Base-by-base conservation (phyloP, 1,284 basidiomycete species). In the Termitomyces sp. region DNA sequence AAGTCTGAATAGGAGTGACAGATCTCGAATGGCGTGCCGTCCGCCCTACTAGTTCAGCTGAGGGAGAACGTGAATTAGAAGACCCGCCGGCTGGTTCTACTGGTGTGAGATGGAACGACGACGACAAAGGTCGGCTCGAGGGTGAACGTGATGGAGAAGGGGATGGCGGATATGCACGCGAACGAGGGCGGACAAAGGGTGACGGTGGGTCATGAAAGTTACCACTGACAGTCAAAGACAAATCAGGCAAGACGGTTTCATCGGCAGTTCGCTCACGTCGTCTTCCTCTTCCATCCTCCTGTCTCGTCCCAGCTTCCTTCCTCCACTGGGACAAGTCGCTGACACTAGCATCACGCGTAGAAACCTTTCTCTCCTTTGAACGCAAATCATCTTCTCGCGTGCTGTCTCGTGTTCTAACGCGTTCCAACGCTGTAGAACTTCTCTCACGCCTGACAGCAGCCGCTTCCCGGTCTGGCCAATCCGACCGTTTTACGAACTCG, bases 401-500 rank as follows among this genome's bases (percentile, higher is more conserved):
- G 53, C 67, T 71, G 3, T 84, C 83, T 58, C 77, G 73, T 17
- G 78, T 79, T 62, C 71, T 73, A 19, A 77, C 75, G 44, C 79
- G 75, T 53, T 84, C 82, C 57, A 86, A 67, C 5, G 75, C 74
- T 21, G 81, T 80, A 40, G 77, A 73, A 65, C 84, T 87, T 67
- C 77, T 81, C 66, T 88, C 83, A 59, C 86, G 74, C 55, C 86
- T 75, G 47, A 82, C 72, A 26, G 82, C 84, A 56, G 82, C 84
- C 3, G 80, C 73, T 69, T 88, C 87, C 41, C 85, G 81, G 67
- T 88, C 87, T 2, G 86, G 85, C 88, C 88, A 90, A 62, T 88
- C 88, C 13, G 88, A 84, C 50, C 88, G 81, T 64, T 88, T 89
- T 47, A 90, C 86, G 64, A 90, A 90, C 72, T 90, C 80, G 65